A percentile compares a stretch with the other conserved stretches of the same genome.
These are phyloP conservation scores for Aspergillus intermedius DNA, from an alignment of 2,329 filamentous ascomycete species.

Conservation along the genomic window DNA sequence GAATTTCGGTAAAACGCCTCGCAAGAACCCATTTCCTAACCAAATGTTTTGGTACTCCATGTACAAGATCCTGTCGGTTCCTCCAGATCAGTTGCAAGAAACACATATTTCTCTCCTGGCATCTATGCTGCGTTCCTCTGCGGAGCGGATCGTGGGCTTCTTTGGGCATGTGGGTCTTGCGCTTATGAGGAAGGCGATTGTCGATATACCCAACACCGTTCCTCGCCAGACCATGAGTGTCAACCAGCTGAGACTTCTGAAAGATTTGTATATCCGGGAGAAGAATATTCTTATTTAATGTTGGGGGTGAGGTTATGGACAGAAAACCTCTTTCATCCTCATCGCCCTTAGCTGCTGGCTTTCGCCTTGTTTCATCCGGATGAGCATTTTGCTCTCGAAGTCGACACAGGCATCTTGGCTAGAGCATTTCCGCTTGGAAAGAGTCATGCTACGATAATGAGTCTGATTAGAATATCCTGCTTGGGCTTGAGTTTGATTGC, in stretches of 20 bases:
- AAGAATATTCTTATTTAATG: slow-evolving; percentile 31
- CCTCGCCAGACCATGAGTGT: slow-evolving; percentile 31
- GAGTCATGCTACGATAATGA: no score
- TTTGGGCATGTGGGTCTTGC: slow-evolving; percentile 73
- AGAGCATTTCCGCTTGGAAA: no score
- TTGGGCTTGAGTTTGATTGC: no score
- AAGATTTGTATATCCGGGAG: slow-evolving; percentile 31
- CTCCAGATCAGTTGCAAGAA: slow-evolving; percentile 59
- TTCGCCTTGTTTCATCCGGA: not conserved
- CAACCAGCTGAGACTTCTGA: slow-evolving; percentile 33
- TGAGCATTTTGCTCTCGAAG: no score
- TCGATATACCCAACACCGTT: slow-evolving; percentile 59
- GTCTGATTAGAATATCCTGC: no score
- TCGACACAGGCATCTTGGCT: no score
- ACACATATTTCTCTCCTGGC: slow-evolving; percentile 67
- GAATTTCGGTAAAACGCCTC: slow-evolving; percentile 66
- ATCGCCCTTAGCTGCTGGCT: not conserved
- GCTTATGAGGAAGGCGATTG: slow-evolving; percentile 61
- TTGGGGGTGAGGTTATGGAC: no score
- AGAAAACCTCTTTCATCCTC: no score
- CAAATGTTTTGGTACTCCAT: slow-evolving; percentile 76
- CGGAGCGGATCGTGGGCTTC: slow-evolving; percentile 68
- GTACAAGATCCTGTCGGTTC: slow-evolving; percentile 69
- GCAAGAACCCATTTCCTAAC: slow-evolving; percentile 69
- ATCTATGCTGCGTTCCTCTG: slow-evolving; percentile 65